Evolutionary conservation across 2,329 filamentous ascomycete genomes (phyloP).

Genomic region (Aspergillus flavus): DNA sequence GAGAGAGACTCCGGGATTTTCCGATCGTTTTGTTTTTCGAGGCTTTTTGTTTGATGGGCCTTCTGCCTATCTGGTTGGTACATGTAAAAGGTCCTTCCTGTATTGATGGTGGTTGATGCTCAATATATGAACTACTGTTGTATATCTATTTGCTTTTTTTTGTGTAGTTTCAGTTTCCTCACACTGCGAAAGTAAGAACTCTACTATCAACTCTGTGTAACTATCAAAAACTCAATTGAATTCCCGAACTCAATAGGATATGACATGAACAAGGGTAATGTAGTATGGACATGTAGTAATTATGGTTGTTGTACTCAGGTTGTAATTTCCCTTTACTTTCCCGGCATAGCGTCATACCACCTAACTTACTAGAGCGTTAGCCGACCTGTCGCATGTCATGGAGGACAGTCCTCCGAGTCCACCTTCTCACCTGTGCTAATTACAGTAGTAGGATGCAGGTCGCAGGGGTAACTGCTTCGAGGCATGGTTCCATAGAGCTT

Average conservation of each 20-base stretch:
- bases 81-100: no score
- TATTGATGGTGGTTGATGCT: no score
- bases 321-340: not conserved
- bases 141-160: not conserved
- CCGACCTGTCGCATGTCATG: conserved; percentile 12
- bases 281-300: no score
- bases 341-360: conserved; percentile 14
- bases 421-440: not conserved
- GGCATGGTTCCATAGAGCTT: conserved; percentile 7
- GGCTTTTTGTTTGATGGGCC: not conserved
- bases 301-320: not conserved
- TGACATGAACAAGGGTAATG: not conserved
- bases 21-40: conserved; percentile 4
- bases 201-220: not conserved
- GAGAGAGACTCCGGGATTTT: conserved; percentile 15
- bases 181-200: not conserved
- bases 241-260: not conserved
- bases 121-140: no score
- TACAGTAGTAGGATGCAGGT: conserved; percentile 2
- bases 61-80: no score
- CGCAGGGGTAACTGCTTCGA: not conserved
- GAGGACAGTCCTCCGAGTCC: conserved; percentile 29
- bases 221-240: not conserved
- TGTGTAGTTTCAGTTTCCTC: no score
- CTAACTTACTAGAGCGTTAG: conserved; percentile 2